phyloP scores from a whole-genome alignment of 2,329 filamentous ascomycete genomes.

The Paraconiothyrium brasiliense region DNA sequence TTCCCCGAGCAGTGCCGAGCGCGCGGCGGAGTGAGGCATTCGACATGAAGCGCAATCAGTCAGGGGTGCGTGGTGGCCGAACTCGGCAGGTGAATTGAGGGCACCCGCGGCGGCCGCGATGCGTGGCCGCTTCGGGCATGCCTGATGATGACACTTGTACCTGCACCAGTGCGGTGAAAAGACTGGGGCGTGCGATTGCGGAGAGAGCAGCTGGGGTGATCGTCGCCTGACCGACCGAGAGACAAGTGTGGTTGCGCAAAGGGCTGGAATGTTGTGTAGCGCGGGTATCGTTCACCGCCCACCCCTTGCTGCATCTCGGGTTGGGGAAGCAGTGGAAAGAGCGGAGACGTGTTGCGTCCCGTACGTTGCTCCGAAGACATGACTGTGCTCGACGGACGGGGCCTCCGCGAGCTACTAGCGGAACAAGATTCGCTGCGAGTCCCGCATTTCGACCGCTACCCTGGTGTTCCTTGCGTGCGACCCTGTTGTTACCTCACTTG shows the following conservation, averaged over 20 bases:
- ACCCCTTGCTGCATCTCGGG: conserved; percentile 27
- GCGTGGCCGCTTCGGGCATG: conserved; percentile 2
- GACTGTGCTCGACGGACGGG: conserved; percentile 9
- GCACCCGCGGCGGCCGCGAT: conserved; percentile 25
- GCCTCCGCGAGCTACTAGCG: conserved; percentile 23
- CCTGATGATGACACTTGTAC: conserved; percentile 17
- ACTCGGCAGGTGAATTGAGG: conserved; percentile 28
- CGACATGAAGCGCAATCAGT: conserved; percentile 8
- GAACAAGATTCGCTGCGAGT: conserved; percentile 18
- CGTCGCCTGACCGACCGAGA: conserved; percentile 21
- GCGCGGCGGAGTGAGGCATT: conserved; percentile 15
- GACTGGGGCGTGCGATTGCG: conserved; percentile 21
- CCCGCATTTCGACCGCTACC: conserved; percentile 9
- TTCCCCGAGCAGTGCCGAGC: conserved; percentile 28
- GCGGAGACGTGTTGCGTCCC: conserved; percentile 9
- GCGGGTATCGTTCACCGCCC: not conserved
- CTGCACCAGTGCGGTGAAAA: conserved; percentile 13
- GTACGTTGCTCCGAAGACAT: conserved; percentile 23
- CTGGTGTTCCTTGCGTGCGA: conserved; percentile 25
- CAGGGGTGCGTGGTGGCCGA: conserved; percentile 22
- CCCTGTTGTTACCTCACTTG: conserved; percentile 41
- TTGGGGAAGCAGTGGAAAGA: conserved; percentile 23
- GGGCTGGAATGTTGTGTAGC: conserved; percentile 16
- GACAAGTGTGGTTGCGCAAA: conserved; percentile 27
- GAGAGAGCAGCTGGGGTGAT: conserved; percentile 28